Evolutionary conservation across 148 eudicot genomes (phyloP).

Genomic region (Silene latifolia): DNA sequence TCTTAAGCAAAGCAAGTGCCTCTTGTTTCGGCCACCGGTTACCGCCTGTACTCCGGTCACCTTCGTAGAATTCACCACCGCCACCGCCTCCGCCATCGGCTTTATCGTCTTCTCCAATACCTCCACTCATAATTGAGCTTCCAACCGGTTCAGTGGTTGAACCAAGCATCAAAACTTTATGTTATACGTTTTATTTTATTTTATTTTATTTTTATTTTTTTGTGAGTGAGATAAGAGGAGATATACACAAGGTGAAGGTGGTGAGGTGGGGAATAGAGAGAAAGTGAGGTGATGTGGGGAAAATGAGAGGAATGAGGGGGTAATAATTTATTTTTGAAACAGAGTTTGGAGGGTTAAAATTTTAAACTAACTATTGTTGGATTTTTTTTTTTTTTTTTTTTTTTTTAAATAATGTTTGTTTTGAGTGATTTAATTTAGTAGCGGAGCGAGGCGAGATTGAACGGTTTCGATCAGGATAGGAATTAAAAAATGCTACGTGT

Average conservation of each 20-base stretch:
- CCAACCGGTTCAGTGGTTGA: slow-evolving; percentile 19
- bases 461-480: no score
- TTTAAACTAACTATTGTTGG: no score
- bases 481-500: no score
- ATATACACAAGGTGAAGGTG: background rate
- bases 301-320: background rate
- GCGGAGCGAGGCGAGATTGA: no score
- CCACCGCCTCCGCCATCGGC: slow-evolving; percentile 24
- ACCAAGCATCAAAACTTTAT: slow-evolving; percentile 28
- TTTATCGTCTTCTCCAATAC: slow-evolving; percentile 7
- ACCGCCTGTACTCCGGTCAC: slow-evolving; percentile 49
- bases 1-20: slow-evolving; percentile 68
- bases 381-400: no score
- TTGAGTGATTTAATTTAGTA: no score
- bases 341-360: no score
- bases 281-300: background rate
- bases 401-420: no score
- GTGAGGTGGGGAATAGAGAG: slow-evolving; percentile 3
- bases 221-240: background rate
- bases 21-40: slow-evolving; percentile 96
- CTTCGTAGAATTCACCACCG: slow-evolving; percentile 18
- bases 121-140: slow-evolving; percentile 17
- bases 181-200: background rate
- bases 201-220: background rate
- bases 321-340: background rate